Conservation (phyloP, 768 basidiomycete genomes). For the Podaxis sp. region DNA sequence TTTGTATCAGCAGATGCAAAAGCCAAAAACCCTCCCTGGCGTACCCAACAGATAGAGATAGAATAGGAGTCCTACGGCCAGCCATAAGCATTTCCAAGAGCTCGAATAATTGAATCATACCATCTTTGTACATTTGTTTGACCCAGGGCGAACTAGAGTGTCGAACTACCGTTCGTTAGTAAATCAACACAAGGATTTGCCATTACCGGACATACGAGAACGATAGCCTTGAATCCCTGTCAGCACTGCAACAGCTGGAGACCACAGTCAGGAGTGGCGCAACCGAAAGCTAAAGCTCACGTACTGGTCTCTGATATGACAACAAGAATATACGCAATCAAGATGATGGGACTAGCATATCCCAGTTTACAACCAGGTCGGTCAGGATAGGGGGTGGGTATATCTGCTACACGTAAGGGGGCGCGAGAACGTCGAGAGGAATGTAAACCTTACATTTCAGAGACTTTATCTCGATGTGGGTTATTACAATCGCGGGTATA, state of each 20-base stretch:
- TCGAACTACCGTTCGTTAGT: constrained; percentile 25
- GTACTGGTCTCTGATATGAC: constrained; percentile 38
- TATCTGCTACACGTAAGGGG: constrained; percentile 15
- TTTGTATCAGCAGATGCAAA: neutral
- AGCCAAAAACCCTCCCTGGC: constrained; percentile 7
- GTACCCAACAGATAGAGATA: constrained; percentile 38
- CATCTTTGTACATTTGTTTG: constrained; percentile 37
- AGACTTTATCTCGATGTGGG: constrained; percentile 31
- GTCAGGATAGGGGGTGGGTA: constrained; percentile 13
- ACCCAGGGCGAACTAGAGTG: constrained; percentile 35
- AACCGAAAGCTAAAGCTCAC: constrained; percentile 14
- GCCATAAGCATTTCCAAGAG: neutral
- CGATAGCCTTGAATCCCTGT: constrained; percentile 36
- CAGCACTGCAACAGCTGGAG: constrained; percentile 35
- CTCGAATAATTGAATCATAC: constrained; percentile 18
- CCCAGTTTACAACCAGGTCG: constrained; percentile 30
- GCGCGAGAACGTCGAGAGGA: neutral
- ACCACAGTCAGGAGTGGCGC: neutral
- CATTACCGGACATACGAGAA: constrained; percentile 28
- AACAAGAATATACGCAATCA: constrained; percentile 36
- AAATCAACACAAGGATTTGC: neutral
- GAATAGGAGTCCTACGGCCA: constrained; percentile 34
- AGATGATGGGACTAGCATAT: constrained; percentile 33
- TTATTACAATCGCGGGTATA: constrained; percentile 29
- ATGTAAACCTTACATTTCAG: constrained; percentile 28